phyloP scores from a whole-genome alignment of 495 filamentous ascomycete species.

The Terfezia claveryi region DNA sequence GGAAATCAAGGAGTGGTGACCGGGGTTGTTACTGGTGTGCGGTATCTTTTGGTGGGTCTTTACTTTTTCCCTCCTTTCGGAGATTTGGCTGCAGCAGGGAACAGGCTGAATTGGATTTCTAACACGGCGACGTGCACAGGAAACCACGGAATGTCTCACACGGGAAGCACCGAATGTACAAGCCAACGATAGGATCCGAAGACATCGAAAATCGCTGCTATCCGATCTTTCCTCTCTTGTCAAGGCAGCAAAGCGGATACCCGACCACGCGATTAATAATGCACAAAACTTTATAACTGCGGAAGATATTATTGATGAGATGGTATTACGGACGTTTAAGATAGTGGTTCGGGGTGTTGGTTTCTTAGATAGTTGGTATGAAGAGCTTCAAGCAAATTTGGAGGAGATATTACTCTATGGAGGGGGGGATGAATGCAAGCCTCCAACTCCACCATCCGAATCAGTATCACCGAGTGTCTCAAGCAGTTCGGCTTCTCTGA shows the following conservation, averaged over 20 bases:
- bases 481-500: neutral
- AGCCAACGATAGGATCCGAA: conserved; percentile 50
- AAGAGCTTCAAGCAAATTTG: conserved; percentile 26
- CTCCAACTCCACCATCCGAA: conserved; percentile 54
- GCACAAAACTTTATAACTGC: conserved; percentile 20
- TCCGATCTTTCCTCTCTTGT: conserved; percentile 79
- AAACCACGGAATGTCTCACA: conserved; percentile 70
- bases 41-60: conserved; percentile 58
- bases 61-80: neutral
- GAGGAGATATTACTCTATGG: conserved; percentile 39
- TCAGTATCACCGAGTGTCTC: conserved; percentile 6
- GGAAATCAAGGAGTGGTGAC: conserved; percentile 73
- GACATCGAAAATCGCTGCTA: conserved; percentile 63
- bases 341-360: conserved; percentile 76
- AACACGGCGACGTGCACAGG: conserved; percentile 28
- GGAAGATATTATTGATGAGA: conserved; percentile 66
- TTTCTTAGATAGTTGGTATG: conserved; percentile 77
- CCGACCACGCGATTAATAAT: conserved; percentile 22
- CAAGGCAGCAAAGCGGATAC: conserved; percentile 54
- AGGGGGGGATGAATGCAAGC: conserved; percentile 29
- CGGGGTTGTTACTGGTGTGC: conserved; percentile 79
- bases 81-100: neutral
- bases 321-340: conserved; percentile 81
- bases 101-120: conserved; percentile 4
- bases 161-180: conserved; percentile 54